phyloP scores from a whole-genome alignment of 2,329 filamentous ascomycete genomes.

The Colletotrichum aenigma region DNA sequence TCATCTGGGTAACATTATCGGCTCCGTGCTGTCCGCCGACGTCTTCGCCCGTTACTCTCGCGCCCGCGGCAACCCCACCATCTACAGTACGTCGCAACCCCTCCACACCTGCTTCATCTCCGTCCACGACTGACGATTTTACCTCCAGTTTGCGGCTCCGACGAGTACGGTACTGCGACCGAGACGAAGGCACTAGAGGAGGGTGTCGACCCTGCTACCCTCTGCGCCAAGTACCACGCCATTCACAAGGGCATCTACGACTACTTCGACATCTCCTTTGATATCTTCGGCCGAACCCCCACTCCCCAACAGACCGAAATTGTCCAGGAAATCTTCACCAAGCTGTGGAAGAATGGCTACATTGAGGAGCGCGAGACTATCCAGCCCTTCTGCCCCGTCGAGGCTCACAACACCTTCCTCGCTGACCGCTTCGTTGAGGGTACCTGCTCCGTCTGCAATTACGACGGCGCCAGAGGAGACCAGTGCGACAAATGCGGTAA shows the following conservation, averaged over 20 bases:
- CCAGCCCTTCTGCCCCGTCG: conserved; percentile 81
- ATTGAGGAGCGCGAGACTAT: conserved; percentile 85
- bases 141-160: conserved; percentile 48
- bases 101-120: not conserved
- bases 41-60: conserved; percentile 85
- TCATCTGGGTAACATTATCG: conserved; percentile 88
- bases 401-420: conserved; percentile 75
- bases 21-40: conserved; percentile 86
- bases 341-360: conserved; percentile 87
- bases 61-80: conserved; percentile 76
- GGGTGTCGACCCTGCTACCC: conserved; percentile 77
- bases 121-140: not conserved
- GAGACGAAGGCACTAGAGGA: conserved; percentile 95
- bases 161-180: conserved; percentile 95
- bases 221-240: conserved; percentile 92
- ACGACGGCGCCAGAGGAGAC: conserved; percentile 73
- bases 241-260: conserved; percentile 91
- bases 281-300: conserved; percentile 92
- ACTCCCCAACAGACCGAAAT: conserved; percentile 90
- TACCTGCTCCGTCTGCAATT: conserved; percentile 75
- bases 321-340: conserved; percentile 86
- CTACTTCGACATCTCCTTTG: conserved; percentile 95
- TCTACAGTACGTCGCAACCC: conserved; percentile 56
- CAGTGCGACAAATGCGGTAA: conserved; percentile 72
- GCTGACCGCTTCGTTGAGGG: conserved; percentile 89